Evolutionary conservation across 495 filamentous ascomycete genomes (phyloP).

Genomic region (Cudoniella acicularis): DNA sequence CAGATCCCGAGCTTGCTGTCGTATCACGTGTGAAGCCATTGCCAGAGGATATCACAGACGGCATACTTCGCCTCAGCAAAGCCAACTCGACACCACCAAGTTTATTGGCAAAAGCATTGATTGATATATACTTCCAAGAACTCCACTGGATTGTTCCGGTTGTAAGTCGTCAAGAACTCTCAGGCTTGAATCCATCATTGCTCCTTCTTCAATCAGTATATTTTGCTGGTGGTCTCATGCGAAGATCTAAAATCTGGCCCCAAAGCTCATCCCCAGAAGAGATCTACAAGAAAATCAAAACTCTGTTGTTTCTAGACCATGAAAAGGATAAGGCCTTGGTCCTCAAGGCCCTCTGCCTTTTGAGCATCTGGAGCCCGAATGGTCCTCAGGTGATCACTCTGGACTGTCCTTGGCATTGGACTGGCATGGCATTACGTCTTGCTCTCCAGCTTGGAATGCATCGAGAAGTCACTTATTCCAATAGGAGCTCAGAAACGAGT

Average conservation of each 20-base stretch:
- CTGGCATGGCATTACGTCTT: background rate
- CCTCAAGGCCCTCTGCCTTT: background rate
- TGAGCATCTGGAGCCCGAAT: background rate
- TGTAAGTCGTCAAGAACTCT: background rate
- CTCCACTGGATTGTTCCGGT: background rate
- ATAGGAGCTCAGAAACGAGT: background rate
- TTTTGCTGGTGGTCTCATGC: background rate
- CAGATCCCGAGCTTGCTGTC: background rate
- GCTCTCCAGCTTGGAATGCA: background rate
- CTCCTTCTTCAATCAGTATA: background rate
- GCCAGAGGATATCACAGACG: background rate
- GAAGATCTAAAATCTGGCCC: background rate
- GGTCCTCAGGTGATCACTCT: background rate
- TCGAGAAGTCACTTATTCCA: background rate
- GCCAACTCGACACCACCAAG: background rate
- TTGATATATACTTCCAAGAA: background rate
- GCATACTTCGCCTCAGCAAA: background rate
- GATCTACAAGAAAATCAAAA: background rate
- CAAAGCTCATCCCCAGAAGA: background rate
- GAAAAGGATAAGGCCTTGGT: background rate
- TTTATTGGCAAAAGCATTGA: background rate
- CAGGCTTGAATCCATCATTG: background rate
- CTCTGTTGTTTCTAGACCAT: background rate
- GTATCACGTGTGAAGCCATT: background rate
- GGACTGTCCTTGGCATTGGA: slow-evolving; percentile 3